These are phyloP conservation scores for Trichoderma sp. DNA, from an alignment of 2,329 filamentous ascomycete genomes.

Conservation along the genomic window DNA sequence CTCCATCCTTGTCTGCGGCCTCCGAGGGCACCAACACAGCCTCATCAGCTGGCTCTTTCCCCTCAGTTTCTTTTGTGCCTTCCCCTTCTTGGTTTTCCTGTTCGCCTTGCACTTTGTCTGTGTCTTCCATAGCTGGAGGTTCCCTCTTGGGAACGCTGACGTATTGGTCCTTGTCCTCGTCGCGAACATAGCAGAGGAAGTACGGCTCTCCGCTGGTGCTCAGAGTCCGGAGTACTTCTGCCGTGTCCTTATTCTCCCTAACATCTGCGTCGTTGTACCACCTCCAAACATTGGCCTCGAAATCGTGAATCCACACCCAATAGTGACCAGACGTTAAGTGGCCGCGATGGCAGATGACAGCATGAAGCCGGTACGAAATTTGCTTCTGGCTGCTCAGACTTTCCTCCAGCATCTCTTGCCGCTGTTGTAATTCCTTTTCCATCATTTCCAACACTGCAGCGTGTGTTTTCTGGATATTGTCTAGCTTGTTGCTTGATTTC, in stretches of 20 bases:
- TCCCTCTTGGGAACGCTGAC: conserved; percentile 46
- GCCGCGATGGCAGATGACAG: conserved; percentile 88
- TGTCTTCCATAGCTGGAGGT: conserved; percentile 20
- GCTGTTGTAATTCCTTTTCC: conserved; percentile 39
- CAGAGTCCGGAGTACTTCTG: conserved; percentile 66
- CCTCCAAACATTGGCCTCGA: conserved; percentile 76
- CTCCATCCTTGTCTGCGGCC: conserved; percentile 28
- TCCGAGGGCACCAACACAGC: neutral
- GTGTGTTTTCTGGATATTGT: conserved; percentile 26
- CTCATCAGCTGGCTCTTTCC: neutral
- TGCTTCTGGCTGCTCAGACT: conserved; percentile 52
- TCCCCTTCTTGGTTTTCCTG: neutral
- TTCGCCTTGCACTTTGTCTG: conserved; percentile 11
- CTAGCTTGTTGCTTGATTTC: conserved; percentile 14
- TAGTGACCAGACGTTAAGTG: conserved; percentile 78
- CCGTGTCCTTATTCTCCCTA: conserved; percentile 61
- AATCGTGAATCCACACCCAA: conserved; percentile 95
- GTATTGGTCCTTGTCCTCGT: conserved; percentile 56
- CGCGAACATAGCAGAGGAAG: conserved; percentile 78
- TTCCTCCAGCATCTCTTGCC: conserved; percentile 28
- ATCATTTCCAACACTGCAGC: conserved; percentile 42
- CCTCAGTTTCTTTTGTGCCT: neutral
- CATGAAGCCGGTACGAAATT: conserved; percentile 78
- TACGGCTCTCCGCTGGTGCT: conserved; percentile 73
- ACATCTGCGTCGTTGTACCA: conserved; percentile 92